Conservation (phyloP, 176 grass and related monocot species). For the Bromus sterilis region DNA sequence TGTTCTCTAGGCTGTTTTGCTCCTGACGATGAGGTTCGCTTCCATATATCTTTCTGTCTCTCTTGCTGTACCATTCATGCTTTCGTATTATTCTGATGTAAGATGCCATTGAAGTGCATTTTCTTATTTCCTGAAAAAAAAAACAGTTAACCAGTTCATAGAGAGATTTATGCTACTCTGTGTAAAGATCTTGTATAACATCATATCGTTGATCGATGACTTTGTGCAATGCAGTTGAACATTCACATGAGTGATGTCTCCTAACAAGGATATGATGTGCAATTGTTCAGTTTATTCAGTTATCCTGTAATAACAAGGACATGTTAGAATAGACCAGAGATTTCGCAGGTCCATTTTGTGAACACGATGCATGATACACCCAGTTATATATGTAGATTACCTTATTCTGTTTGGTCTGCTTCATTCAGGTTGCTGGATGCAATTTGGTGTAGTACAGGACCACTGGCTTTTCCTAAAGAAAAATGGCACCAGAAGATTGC, state of each 20-base stretch:
- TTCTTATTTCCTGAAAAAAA: neutral
- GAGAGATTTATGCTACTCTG: neutral
- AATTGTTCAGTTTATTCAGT: neutral
- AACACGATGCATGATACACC: neutral
- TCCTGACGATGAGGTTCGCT: slow-evolving; percentile 38
- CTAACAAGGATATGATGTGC: neutral
- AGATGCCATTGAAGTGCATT: neutral
- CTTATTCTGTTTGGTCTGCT: neutral
- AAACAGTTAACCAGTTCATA: neutral
- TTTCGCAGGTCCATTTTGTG: neutral
- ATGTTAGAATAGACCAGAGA: neutral
- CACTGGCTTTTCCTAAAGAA: neutral
- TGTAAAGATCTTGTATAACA: neutral
- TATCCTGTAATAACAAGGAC: neutral
- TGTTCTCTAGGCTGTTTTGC: slow-evolving; percentile 83
- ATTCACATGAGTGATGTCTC: neutral
- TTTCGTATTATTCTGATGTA: neutral
- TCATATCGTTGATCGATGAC: neutral
- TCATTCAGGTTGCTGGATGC: slow-evolving; percentile 10
- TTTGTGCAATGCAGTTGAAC: neutral
- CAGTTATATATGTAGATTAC: neutral
- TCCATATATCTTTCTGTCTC: neutral
- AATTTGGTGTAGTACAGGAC: neutral
- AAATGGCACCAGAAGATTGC: neutral
- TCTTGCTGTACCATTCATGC: neutral